Evolutionary conservation across 2,329 filamentous ascomycete species (phyloP).

Genomic region (Ascochyta rabiei): DNA sequence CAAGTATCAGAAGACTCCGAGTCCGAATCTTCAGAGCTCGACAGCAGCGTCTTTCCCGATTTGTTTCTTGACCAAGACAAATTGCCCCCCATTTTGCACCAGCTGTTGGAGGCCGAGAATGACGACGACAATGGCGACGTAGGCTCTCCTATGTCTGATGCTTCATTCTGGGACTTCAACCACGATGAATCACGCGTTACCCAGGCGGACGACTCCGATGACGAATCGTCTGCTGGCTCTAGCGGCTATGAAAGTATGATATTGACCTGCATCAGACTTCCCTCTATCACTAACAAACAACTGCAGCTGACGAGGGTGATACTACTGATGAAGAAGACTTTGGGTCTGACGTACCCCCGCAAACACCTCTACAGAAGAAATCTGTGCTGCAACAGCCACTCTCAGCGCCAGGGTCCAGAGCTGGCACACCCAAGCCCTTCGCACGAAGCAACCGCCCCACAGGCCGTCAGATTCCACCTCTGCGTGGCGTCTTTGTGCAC

Average conservation of each 20-base stretch:
- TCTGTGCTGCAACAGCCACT: slow-evolving; percentile 58
- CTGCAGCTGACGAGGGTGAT: slow-evolving; percentile 63
- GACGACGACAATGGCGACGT: slow-evolving; percentile 56
- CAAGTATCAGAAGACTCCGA: slow-evolving; percentile 66
- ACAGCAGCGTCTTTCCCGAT: slow-evolving; percentile 74
- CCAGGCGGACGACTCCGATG: slow-evolving; percentile 37
- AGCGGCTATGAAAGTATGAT: slow-evolving; percentile 66
- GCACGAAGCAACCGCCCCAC: slow-evolving; percentile 36
- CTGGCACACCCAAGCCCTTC: slow-evolving; percentile 48
- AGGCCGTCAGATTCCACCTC: slow-evolving; percentile 38
- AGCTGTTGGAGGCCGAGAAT: slow-evolving; percentile 68
- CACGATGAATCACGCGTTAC: slow-evolving; percentile 54
- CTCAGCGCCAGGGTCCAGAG: slow-evolving; percentile 50
- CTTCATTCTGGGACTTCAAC: slow-evolving; percentile 68
- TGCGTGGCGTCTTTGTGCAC: slow-evolving; percentile 47
- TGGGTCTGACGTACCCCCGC: slow-evolving; percentile 55
- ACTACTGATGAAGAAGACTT: slow-evolving; percentile 59
- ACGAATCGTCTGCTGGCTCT: slow-evolving; percentile 55
- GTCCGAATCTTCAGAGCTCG: slow-evolving; percentile 58
- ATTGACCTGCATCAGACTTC: slow-evolving; percentile 27
- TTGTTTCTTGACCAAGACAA: slow-evolving; percentile 78
- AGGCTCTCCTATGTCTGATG: slow-evolving; percentile 45
- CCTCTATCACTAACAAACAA: slow-evolving; percentile 52
- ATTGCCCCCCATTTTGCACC: slow-evolving; percentile 73
- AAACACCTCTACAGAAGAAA: slow-evolving; percentile 49